phyloP scores from a whole-genome alignment of 768 basidiomycete species.

The Leccinum aurantiacum region DNA sequence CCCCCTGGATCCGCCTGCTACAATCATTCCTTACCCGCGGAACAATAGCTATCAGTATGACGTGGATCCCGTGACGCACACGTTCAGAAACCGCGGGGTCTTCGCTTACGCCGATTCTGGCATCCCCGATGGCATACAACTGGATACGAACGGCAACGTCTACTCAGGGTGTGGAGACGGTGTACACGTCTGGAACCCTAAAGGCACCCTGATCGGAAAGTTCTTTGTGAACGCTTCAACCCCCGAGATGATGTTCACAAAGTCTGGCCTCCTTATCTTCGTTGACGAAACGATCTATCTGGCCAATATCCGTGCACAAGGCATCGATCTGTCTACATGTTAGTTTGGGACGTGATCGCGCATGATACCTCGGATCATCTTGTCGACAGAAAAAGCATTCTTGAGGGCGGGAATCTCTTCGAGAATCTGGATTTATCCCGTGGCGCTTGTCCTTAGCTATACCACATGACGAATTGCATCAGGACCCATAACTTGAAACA shows the following conservation, averaged over 20 bases:
- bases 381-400: not conserved
- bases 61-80: constrained; percentile 53
- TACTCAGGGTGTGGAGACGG: constrained; percentile 72
- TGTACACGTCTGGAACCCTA: constrained; percentile 56
- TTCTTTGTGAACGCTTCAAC: constrained; percentile 28
- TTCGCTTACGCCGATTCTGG: constrained; percentile 70
- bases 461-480: not conserved
- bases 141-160: constrained; percentile 64
- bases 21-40: not conserved
- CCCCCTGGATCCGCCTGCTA: not conserved
- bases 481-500: not conserved
- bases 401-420: not conserved
- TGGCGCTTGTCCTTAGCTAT: not conserved
- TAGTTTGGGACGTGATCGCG: constrained; percentile 1
- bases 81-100: constrained; percentile 59
- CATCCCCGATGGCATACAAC: constrained; percentile 64
- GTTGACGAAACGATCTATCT: constrained; percentile 40
- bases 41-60: constrained; percentile 62
- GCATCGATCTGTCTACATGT: constrained; percentile 15
- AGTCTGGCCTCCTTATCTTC: constrained; percentile 40
- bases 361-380: not conserved
- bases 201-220: constrained; percentile 50
- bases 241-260: constrained; percentile 43
- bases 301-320: constrained; percentile 36
- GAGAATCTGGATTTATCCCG: not conserved